Conservation (phyloP, 1,284 basidiomycete species). For the Cryptococcus amylolentus region DNA sequence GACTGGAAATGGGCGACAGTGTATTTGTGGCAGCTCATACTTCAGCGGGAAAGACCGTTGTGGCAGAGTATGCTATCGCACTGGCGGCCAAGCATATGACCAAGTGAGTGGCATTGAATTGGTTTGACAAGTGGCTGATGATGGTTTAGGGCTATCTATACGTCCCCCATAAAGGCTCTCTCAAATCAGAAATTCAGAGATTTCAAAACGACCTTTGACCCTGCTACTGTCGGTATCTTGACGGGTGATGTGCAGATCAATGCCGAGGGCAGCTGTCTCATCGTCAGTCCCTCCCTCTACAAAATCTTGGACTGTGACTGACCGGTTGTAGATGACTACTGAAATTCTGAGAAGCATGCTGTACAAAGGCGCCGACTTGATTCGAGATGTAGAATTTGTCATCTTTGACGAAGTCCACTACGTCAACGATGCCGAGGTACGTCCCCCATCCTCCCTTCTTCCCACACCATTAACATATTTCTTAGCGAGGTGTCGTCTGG, state of each 20-base stretch:
- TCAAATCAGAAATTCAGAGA: slow-evolving; percentile 99
- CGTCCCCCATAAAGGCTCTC: slow-evolving; percentile 96
- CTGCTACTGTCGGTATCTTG: slow-evolving; percentile 88
- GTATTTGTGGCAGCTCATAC: slow-evolving; percentile 99
- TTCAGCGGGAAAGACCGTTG: slow-evolving; percentile 98
- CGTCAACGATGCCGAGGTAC: slow-evolving; percentile 96
- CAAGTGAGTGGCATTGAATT: slow-evolving; percentile 55
- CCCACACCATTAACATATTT: slow-evolving; percentile 6
- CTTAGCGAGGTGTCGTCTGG: slow-evolving; percentile 95
- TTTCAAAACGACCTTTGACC: slow-evolving; percentile 94
- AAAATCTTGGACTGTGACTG: neutral
- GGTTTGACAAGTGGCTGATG: slow-evolving; percentile 2
- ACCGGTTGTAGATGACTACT: slow-evolving; percentile 73
- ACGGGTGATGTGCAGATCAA: slow-evolving; percentile 99
- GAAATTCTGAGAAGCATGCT: slow-evolving; percentile 98
- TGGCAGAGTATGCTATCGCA: slow-evolving; percentile 97
- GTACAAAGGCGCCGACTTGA: slow-evolving; percentile 97
- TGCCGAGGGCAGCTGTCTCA: slow-evolving; percentile 92
- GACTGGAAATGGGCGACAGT: slow-evolving; percentile 93
- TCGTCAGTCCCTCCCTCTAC: slow-evolving; percentile 51
- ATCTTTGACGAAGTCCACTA: slow-evolving; percentile 99
- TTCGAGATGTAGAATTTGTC: slow-evolving; percentile 98
- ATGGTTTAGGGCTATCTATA: slow-evolving; percentile 82
- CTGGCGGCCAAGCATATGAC: slow-evolving; percentile 98
- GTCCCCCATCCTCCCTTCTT: slow-evolving; percentile 11